Conservation (phyloP, 2,329 filamentous ascomycete genomes). For the Cladophialophora immunda region DNA sequence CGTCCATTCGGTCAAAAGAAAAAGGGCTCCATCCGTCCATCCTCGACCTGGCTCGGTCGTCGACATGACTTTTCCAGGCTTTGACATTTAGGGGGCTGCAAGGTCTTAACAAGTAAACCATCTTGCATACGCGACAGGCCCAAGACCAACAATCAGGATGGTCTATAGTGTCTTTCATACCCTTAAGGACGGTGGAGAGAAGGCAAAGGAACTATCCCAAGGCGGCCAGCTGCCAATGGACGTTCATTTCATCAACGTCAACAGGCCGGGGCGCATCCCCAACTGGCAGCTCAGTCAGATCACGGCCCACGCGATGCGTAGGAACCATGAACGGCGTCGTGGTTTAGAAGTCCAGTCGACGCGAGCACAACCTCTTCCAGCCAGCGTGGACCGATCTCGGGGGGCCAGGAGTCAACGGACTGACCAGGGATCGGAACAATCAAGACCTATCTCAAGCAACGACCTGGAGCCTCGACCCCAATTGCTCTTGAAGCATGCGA, state of each 20-base stretch:
- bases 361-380: background rate
- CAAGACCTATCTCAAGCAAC: background rate
- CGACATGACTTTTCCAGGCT: background rate
- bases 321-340: slow-evolving; percentile 17
- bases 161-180: background rate
- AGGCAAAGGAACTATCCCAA: background rate
- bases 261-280: slow-evolving; percentile 12
- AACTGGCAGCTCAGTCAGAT: slow-evolving; percentile 18
- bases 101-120: slow-evolving; percentile 4
- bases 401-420: background rate
- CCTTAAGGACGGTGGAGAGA: background rate
- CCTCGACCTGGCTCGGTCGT: background rate
- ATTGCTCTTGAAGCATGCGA: background rate
- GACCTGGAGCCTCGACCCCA: background rate
- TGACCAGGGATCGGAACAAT: background rate
- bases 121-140: slow-evolving; percentile 3
- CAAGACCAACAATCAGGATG: background rate
- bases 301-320: slow-evolving; percentile 19
- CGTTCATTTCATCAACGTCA: slow-evolving; percentile 15
- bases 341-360: background rate
- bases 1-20: background rate
- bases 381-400: background rate
- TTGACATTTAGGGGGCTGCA: background rate
- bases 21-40: background rate
- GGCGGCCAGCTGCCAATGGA: slow-evolving; percentile 14